A percentile compares a stretch with the other conserved stretches of the same genome.
phyloP scores from a whole-genome alignment of 768 basidiomycete genomes.

The Calocera viscosa region DNA sequence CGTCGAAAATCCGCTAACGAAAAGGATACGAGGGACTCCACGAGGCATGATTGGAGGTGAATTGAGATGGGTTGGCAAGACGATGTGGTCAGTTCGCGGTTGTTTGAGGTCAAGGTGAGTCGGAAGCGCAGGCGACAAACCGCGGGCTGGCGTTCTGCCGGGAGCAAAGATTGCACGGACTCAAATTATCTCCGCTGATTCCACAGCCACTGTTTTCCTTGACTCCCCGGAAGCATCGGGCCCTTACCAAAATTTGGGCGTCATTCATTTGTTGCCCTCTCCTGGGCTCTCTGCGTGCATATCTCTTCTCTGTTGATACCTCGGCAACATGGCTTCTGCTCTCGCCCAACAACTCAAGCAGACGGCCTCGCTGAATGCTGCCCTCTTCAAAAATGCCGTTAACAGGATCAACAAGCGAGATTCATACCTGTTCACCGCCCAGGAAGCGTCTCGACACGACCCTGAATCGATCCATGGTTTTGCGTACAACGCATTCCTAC shows the following conservation, averaged over 20 bases:
- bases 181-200: neutral
- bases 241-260: neutral
- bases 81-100: neutral
- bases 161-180: neutral
- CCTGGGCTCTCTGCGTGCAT: neutral
- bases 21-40: conserved; percentile 49
- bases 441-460: conserved; percentile 74
- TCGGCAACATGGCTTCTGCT: conserved; percentile 36
- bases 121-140: neutral
- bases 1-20: conserved; percentile 75
- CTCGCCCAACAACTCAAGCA: conserved; percentile 73
- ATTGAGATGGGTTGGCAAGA: neutral
- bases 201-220: neutral
- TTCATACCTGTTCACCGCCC: conserved; percentile 80
- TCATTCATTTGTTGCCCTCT: neutral
- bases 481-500: conserved; percentile 62
- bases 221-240: conserved; percentile 1
- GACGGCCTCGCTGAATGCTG: conserved; percentile 64
- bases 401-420: conserved; percentile 40
- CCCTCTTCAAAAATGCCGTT: conserved; percentile 35
- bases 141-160: neutral
- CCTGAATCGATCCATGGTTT: conserved; percentile 75
- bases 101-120: conserved; percentile 1
- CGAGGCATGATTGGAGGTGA: neutral
- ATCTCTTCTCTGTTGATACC: neutral